A percentile compares a stretch with the other conserved stretches of the same genome.
Conservation (phyloP, 306 rosid genomes). For the Vigna unguiculata region DNA sequence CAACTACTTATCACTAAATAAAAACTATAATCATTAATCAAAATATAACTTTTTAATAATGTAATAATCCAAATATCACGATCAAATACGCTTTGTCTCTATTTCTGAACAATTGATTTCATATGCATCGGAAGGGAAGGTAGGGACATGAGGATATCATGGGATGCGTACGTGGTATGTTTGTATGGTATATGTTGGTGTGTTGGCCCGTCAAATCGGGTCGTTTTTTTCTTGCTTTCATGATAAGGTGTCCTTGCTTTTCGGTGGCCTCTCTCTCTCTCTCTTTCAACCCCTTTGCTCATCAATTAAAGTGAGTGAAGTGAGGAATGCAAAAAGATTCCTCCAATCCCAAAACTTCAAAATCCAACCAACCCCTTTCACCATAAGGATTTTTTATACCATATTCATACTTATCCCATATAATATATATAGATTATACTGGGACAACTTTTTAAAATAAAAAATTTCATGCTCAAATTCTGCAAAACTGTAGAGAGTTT, state of each 20-base stretch:
- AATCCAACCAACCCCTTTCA: conserved; percentile 55
- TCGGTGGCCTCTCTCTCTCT: conserved; percentile 79
- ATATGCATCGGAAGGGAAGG: no score
- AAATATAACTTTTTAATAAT: no score
- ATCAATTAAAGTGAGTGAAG: conserved; percentile 47
- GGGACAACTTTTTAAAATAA: no score
- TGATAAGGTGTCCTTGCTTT: conserved; percentile 88
- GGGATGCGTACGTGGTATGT: conserved; percentile 16
- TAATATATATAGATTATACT: no score
- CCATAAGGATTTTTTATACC: not conserved
- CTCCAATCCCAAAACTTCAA: conserved; percentile 78
- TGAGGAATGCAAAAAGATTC: conserved; percentile 56
- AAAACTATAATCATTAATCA: no score
- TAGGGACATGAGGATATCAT: conserved; percentile 18
- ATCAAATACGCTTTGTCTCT: no score
- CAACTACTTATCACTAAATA: no score
- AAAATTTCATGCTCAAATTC: no score
- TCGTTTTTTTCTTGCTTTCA: conserved; percentile 83
- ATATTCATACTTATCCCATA: no score
- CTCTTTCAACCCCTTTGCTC: conserved; percentile 61
- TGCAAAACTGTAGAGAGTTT: no score
- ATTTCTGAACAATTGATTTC: no score
- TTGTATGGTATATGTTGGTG: conserved; percentile 46
- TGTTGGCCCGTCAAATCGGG: conserved; percentile 95
- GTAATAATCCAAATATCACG: no score